A percentile compares a stretch with the other conserved stretches of the same genome.
Evolutionary conservation across 345 rosid species (phyloP).

Genomic region (Cardamine chenopodiifolia): DNA sequence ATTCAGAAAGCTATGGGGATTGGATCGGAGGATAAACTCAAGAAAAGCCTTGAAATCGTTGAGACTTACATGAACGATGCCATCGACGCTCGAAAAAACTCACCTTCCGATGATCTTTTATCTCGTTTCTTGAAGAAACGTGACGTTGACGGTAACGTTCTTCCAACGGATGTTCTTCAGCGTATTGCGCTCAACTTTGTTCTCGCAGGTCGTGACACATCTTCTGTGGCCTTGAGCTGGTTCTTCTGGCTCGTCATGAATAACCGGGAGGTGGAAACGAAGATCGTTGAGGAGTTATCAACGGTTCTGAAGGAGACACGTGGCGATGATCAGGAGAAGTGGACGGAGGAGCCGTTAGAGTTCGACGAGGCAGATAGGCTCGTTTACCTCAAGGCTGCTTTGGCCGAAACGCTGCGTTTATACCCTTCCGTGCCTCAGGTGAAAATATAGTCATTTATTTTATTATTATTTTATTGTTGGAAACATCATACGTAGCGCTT

Average conservation of each 20-base stretch:
- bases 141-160: conserved; percentile 65
- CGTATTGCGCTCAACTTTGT: conserved; percentile 88
- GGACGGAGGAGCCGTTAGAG: conserved; percentile 70
- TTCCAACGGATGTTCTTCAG: conserved; percentile 65
- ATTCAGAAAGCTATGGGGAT: conserved; percentile 59
- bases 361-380: conserved; percentile 84
- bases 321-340: conserved; percentile 56
- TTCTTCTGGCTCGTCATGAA: conserved; percentile 93
- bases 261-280: conserved; percentile 60
- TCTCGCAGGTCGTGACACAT: conserved; percentile 92
- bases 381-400: conserved; percentile 78
- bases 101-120: conserved; percentile 83
- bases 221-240: conserved; percentile 93
- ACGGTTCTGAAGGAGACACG: conserved; percentile 65
- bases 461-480: not conserved
- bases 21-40: conserved; percentile 63
- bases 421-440: conserved; percentile 89
- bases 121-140: conserved; percentile 80
- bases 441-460: not conserved
- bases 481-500: conserved; percentile 16
- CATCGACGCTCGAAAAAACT: conserved; percentile 58
- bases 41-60: conserved; percentile 58
- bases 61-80: conserved; percentile 76
- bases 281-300: conserved; percentile 65
- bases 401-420: conserved; percentile 83